phyloP scores from a whole-genome alignment of 164 flowering plant species.

The grape (Vitis vinifera) region DNA sequence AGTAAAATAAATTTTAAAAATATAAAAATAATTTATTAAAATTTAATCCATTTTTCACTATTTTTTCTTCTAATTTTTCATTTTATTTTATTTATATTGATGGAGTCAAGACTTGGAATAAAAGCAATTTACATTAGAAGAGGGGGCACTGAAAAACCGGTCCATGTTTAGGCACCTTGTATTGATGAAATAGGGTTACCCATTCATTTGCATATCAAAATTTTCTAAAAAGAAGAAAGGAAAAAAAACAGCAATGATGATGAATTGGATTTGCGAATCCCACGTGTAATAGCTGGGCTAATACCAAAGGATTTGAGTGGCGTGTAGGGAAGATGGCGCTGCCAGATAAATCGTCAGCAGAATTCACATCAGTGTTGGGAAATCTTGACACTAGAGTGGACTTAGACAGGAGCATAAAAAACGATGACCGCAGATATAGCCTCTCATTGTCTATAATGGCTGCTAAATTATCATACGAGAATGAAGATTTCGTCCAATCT shows the following conservation, averaged over 20 bases:
- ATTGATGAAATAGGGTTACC: no score
- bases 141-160: no score
- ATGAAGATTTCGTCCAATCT: constrained; percentile 23
- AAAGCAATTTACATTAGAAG: no score
- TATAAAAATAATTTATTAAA: no score
- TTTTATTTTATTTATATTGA: no score
- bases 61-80: no score
- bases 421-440: constrained; percentile 24
- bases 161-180: no score
- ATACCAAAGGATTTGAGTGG: not conserved
- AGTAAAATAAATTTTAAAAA: no score
- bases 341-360: constrained; percentile 28
- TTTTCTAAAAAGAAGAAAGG: not conserved
- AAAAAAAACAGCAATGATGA: not conserved
- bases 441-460: constrained; percentile 44
- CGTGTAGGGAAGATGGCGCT: constrained; percentile 29
- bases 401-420: constrained; percentile 30
- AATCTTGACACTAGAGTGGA: constrained; percentile 37
- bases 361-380: constrained; percentile 33
- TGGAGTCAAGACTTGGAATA: no score
- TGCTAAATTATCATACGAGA: constrained; percentile 52
- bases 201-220: not conserved
- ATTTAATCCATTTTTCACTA: no score
- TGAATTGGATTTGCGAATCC: not conserved
- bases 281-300: no score